phyloP scores from a whole-genome alignment of 2,329 filamentous ascomycete genomes.

The Seiridium unicorne region DNA sequence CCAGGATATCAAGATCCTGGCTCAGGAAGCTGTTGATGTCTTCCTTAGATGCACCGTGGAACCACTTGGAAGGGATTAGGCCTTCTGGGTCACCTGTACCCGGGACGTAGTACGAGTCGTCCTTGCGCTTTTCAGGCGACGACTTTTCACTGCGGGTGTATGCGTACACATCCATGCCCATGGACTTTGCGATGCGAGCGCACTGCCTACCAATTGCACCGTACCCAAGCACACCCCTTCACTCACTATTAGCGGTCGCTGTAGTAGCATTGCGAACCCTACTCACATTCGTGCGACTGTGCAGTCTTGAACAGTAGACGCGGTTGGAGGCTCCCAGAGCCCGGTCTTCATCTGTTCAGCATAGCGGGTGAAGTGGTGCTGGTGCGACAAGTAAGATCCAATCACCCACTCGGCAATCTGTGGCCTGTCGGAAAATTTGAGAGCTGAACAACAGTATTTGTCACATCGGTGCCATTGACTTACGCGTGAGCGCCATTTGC shows the following conservation, averaged over 20 bases:
- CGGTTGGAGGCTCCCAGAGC: background rate
- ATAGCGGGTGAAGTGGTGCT: conserved; percentile 31
- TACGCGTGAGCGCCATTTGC: conserved; percentile 58
- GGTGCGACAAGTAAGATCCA: conserved; percentile 46
- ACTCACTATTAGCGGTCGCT: background rate
- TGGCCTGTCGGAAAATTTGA: conserved; percentile 33
- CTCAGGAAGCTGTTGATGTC: conserved; percentile 38
- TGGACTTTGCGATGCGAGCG: conserved; percentile 48
- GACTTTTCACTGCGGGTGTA: conserved; percentile 62
- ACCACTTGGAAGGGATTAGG: conserved; percentile 38
- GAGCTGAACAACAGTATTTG: background rate
- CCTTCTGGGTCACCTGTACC: conserved; percentile 51
- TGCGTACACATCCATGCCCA: conserved; percentile 67
- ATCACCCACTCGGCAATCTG: conserved; percentile 60
- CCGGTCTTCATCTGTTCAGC: background rate
- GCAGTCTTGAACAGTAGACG: conserved; percentile 7
- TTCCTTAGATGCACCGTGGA: conserved; percentile 30
- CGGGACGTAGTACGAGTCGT: conserved; percentile 62
- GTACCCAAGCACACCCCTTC: conserved; percentile 40
- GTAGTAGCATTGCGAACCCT: background rate
- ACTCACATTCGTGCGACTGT: conserved; percentile 2
- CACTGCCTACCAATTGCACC: conserved; percentile 42
- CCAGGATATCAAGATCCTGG: conserved; percentile 39
- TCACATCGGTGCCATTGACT: conserved; percentile 16
- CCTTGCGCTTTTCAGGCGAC: conserved; percentile 57